phyloP scores from a whole-genome alignment of 2,329 filamentous ascomycete species.

The Claviceps africana region DNA sequence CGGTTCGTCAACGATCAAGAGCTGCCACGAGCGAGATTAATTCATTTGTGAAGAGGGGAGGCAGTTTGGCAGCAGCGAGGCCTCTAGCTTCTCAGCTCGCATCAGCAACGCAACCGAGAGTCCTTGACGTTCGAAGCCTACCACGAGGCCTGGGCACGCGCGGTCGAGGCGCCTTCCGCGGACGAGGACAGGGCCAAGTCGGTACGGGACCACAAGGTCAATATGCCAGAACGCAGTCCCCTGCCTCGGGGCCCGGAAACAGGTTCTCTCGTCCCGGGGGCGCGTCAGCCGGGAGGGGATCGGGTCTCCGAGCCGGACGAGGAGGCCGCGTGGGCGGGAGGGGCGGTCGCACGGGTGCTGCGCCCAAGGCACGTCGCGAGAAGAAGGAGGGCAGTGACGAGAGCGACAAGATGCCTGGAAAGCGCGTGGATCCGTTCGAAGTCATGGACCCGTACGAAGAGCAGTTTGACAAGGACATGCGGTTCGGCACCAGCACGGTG shows the following conservation, averaged over 20 bases:
- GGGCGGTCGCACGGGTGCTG: slow-evolving; percentile 6
- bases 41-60: slow-evolving; percentile 13
- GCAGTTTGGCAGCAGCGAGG: not conserved
- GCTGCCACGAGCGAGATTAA: slow-evolving; percentile 22
- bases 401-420: slow-evolving; percentile 8
- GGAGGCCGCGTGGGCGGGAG: slow-evolving; percentile 8
- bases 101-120: slow-evolving; percentile 14
- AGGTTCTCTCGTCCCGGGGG: slow-evolving; percentile 9
- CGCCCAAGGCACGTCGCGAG: slow-evolving; percentile 10
- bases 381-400: slow-evolving; percentile 14
- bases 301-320: slow-evolving; percentile 7
- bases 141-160: slow-evolving; percentile 16
- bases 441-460: slow-evolving; percentile 19
- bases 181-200: slow-evolving; percentile 7
- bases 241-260: slow-evolving; percentile 6
- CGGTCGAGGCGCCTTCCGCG: slow-evolving; percentile 14
- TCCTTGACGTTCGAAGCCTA: slow-evolving; percentile 27
- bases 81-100: not conserved
- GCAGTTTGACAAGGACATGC: slow-evolving; percentile 22
- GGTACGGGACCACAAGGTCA: not conserved
- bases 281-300: not conserved
- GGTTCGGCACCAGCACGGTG: slow-evolving; percentile 18
- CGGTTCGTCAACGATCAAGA: slow-evolving; percentile 17
- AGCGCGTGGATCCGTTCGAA: slow-evolving; percentile 12
- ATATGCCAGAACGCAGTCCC: slow-evolving; percentile 1